A percentile compares a stretch with the other conserved stretches of the same genome.
These are phyloP conservation scores for Fusarium equiseti DNA, from an alignment of 2,329 filamentous ascomycete genomes.

Conservation along the genomic window DNA sequence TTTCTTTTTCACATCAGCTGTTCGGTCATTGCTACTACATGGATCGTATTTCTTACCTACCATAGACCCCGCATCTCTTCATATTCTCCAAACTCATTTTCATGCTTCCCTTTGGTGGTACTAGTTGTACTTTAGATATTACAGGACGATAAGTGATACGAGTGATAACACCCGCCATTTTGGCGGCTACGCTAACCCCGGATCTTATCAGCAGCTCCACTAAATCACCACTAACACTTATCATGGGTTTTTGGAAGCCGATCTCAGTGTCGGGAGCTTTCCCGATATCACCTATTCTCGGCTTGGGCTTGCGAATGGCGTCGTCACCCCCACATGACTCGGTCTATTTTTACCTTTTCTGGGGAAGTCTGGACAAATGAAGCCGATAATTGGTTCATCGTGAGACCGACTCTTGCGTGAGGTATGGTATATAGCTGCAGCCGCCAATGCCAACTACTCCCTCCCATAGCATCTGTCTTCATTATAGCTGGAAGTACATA, in stretches of 20 bases:
- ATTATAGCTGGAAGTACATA: too few species aligned
- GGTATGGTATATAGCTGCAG: not conserved
- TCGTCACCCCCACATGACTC: not conserved
- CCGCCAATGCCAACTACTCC: not conserved
- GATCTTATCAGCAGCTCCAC: not conserved
- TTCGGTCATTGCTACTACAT: too few species aligned
- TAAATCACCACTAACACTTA: not conserved
- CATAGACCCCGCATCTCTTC: fast-evolving
- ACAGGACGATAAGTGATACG: not conserved
- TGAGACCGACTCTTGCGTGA: too few species aligned
- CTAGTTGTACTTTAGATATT: not conserved
- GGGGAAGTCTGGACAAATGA: not conserved
- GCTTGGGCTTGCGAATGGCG: not conserved
- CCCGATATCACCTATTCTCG: not conserved
- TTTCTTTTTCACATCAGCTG: too few species aligned
- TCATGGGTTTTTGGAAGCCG: not conserved
- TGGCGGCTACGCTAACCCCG: slow-evolving; percentile 21
- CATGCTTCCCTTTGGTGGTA: not conserved
- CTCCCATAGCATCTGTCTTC: fast-evolving
- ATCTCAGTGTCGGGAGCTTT: slow-evolving; percentile 7
- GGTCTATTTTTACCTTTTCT: not conserved
- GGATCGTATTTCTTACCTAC: too few species aligned
- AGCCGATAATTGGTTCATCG: not conserved
- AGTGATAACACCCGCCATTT: not conserved
- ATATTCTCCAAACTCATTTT: fast-evolving